Conservation (phyloP, 2,329 filamentous ascomycete genomes). For the Blastomyces gilchristii region DNA sequence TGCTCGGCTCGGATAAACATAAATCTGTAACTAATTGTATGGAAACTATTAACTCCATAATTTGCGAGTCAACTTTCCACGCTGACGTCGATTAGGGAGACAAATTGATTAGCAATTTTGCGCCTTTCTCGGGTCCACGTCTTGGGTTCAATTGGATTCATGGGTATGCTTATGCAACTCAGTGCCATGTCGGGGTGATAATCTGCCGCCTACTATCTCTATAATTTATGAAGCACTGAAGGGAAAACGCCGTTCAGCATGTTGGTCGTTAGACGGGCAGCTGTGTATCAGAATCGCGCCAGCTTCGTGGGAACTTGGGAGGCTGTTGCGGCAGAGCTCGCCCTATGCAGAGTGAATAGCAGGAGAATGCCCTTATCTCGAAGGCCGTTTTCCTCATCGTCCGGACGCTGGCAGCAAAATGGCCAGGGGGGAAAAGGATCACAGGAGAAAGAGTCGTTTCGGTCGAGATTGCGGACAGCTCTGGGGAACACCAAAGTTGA, state of each 20-base stretch:
- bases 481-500: constrained; percentile 57
- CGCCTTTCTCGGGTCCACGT: no score
- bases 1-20: constrained; percentile 1
- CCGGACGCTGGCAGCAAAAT: constrained; percentile 33
- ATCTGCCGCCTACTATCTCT: background rate
- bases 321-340: background rate
- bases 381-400: constrained; percentile 30
- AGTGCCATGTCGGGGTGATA: background rate
- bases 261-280: constrained; percentile 5
- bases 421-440: constrained; percentile 28
- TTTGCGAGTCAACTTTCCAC: background rate
- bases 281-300: constrained; percentile 6
- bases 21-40: background rate
- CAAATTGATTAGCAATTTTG: background rate
- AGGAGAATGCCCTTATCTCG: constrained; percentile 5
- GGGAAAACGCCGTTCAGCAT: constrained; percentile 2
- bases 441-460: constrained; percentile 42
- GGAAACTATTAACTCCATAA: no score
- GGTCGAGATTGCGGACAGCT: constrained; percentile 47
- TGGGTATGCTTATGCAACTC: background rate
- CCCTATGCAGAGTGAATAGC: constrained; percentile 8
- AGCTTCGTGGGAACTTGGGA: background rate
- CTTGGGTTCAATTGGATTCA: background rate
- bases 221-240: background rate
- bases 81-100: background rate